Base-by-base conservation (phyloP, 2,329 filamentous ascomycete species). In the Aureobasidium sp. region DNA sequence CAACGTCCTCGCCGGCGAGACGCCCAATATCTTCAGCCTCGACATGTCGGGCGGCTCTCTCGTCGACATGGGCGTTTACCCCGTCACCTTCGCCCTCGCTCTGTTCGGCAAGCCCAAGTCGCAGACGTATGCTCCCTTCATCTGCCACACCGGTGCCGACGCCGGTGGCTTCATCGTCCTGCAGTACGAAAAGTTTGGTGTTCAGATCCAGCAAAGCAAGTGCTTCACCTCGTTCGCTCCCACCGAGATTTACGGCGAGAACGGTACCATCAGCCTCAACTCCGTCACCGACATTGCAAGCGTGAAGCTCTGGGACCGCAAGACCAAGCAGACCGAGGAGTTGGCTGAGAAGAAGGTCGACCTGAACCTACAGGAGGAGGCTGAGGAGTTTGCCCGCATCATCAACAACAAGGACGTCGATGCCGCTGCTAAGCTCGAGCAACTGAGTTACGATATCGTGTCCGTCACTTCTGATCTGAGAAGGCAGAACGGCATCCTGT, bases 41-140 rank as follows among this genome's bases (percentile, higher is more conserved):
- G 73, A 76, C 33, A 76, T 76, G 69, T 74, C 72, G 49, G 78
- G 77, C 49, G 78, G 78, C 53, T 73, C 73, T 10, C 68, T 80
- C 0, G 75, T 75, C n/a, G 78, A 80, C 62, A 68, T 80, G 13
- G 78, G 77, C 45, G 75, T 78, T 4, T 80, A 80, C 65, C 75
- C 75, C 23, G 71, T 80, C 47, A 70, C 75, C 2, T 76, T 77
- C 7, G 77, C 77, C 7, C 68, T 79, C 1, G 76, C 75, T 1
- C 71, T 80, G 23, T 80, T 79, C 64, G 77, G 77, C 46, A 68
- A 68, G 17, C 78, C 78, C 5, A 69, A 69, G 33, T 64, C 69
- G 9, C 69, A 73, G 19, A 68, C 68, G 13, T 80, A 79, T 66
- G 71, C 69, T 23, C 77, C 77, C 2, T 71, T 73, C 46, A 75